Evolutionary conservation across 1,284 basidiomycete species (phyloP).

Genomic region (Pholiota adiposa): DNA sequence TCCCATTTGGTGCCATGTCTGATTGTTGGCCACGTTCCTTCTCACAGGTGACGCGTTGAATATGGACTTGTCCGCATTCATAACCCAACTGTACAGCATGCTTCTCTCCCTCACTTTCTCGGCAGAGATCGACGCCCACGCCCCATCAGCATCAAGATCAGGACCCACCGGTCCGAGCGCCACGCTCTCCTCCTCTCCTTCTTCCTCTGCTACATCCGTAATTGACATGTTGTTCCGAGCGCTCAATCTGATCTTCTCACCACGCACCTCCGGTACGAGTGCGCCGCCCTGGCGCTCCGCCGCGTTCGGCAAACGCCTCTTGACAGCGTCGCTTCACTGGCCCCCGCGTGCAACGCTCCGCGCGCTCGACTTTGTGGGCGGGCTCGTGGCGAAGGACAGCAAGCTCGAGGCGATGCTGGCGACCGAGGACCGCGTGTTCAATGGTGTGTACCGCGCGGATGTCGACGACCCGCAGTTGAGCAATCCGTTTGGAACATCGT

Average conservation of each 20-base stretch:
- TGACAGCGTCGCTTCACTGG: constrained; percentile 81
- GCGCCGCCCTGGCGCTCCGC: constrained; percentile 79
- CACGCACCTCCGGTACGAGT: constrained; percentile 54
- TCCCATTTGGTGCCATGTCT: constrained; percentile 15
- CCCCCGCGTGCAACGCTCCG: constrained; percentile 69
- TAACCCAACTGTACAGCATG: constrained; percentile 76
- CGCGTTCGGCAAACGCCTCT: constrained; percentile 91
- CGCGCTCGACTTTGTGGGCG: constrained; percentile 73
- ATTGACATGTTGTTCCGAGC: constrained; percentile 85
- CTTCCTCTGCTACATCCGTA: constrained; percentile 45
- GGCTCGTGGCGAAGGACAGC: constrained; percentile 76
- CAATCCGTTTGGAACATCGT: constrained; percentile 71
- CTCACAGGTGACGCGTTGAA: constrained; percentile 89
- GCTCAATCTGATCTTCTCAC: constrained; percentile 79
- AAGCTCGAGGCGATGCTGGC: constrained; percentile 85
- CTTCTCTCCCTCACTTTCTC: constrained; percentile 64
- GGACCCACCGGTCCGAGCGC: constrained; percentile 15
- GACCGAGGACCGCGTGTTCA: constrained; percentile 82
- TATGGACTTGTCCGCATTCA: constrained; percentile 92
- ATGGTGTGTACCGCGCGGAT: constrained; percentile 83
- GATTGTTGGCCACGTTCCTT: neutral
- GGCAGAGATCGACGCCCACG: constrained; percentile 49
- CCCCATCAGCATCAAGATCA: constrained; percentile 27
- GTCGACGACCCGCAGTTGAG: constrained; percentile 87
- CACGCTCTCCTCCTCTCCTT: constrained; percentile 10